A percentile compares a stretch with the other conserved stretches of the same genome.
These are phyloP conservation scores for Quercus phellos DNA, from an alignment of 331 rosid genomes.

Conservation along the genomic window DNA sequence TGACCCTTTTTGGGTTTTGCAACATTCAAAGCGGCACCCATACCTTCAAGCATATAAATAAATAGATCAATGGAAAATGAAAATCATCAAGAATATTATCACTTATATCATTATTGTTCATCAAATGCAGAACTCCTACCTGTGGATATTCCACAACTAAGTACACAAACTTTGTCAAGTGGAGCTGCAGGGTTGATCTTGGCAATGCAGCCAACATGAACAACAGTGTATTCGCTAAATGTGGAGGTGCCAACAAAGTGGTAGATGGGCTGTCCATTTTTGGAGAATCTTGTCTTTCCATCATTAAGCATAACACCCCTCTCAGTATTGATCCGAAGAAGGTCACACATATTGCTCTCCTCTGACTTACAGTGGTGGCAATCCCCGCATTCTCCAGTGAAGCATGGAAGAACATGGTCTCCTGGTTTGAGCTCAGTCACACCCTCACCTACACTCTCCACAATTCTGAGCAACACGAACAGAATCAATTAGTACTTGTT, in stretches of 20 bases:
- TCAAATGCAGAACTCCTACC: constrained; percentile 7
- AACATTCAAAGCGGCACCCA: constrained; percentile 77
- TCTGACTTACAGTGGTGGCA: constrained; percentile 67
- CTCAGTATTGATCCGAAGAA: constrained; percentile 73
- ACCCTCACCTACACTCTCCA: constrained; percentile 82
- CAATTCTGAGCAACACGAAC: constrained; percentile 42
- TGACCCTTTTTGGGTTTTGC: constrained; percentile 71
- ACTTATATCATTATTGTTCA: not conserved
- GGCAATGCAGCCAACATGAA: constrained; percentile 64
- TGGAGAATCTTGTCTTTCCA: constrained; percentile 58
- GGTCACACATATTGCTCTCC: constrained; percentile 84
- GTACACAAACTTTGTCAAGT: constrained; percentile 81
- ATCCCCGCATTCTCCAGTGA: constrained; percentile 77
- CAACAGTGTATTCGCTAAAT: constrained; percentile 73
- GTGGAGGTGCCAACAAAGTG: constrained; percentile 82
- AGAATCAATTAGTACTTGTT: not conserved
- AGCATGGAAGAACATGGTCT: constrained; percentile 78
- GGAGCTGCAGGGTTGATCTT: constrained; percentile 76
- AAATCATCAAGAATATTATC: not conserved
- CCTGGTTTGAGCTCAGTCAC: constrained; percentile 74
- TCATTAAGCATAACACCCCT: constrained; percentile 67
- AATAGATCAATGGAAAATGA: not conserved
- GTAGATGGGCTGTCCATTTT: constrained; percentile 55
- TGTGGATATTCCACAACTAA: constrained; percentile 81
- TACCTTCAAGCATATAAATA: constrained; percentile 35